phyloP scores from a whole-genome alignment of 2,329 filamentous ascomycete genomes.

The Aspergillus pseudotamarii region DNA sequence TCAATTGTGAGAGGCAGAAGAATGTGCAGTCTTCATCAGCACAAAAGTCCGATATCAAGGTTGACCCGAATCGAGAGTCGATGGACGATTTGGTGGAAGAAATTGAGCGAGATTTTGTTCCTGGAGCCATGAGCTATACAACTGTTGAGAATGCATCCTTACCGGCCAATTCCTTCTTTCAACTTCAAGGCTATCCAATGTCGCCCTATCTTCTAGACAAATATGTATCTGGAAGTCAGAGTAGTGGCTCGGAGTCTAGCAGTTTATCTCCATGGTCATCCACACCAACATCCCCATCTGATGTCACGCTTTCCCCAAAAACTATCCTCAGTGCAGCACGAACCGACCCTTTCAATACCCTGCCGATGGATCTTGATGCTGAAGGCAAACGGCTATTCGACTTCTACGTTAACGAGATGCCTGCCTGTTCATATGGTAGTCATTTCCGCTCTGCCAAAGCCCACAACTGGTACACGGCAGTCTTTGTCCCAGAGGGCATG shows the following conservation, averaged over 20 bases:
- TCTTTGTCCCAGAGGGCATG: constrained; percentile 46
- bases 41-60: neutral
- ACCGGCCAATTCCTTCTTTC: neutral
- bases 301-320: constrained; percentile 29
- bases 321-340: constrained; percentile 40
- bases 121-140: neutral
- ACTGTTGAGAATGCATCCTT: neutral
- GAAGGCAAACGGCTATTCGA: constrained; percentile 41
- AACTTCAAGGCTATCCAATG: neutral
- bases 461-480: constrained; percentile 42
- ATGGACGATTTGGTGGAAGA: neutral
- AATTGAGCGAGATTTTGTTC: constrained; percentile 4
- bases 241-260: constrained; percentile 14
- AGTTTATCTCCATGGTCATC: constrained; percentile 20
- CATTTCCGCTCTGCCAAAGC: constrained; percentile 36
- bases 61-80: neutral
- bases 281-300: constrained; percentile 18
- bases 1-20: neutral
- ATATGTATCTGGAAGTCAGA: constrained; percentile 12
- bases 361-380: constrained; percentile 35
- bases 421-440: constrained; percentile 42
- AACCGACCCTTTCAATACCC: constrained; percentile 41
- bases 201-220: constrained; percentile 2
- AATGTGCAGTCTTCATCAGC: neutral
- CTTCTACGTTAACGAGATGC: constrained; percentile 46